phyloP scores from a whole-genome alignment of 139 green algal species.

The Closterium sp. region DNA sequence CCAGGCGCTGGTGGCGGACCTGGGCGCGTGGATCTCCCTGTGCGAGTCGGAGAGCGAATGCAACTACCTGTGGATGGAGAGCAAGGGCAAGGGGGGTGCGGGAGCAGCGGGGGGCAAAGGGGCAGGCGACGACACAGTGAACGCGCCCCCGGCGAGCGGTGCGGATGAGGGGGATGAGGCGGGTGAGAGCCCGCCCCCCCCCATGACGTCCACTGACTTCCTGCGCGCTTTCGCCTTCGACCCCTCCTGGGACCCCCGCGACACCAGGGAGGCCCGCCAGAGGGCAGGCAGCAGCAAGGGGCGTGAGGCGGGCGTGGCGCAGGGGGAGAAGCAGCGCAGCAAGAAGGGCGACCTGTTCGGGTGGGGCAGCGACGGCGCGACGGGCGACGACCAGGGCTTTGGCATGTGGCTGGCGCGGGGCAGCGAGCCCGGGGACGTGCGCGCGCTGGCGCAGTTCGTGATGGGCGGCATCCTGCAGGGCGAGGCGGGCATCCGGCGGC shows the following conservation, averaged over 20 bases:
- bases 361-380: conserved; percentile 1
- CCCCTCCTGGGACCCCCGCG: neutral
- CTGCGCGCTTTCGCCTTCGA: conserved; percentile 12
- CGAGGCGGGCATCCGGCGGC: neutral
- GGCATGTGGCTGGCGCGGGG: neutral
- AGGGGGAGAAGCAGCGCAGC: neutral
- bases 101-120: neutral
- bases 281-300: neutral
- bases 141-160: neutral
- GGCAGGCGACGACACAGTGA: neutral
- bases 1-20: neutral
- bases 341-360: too few species aligned
- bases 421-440: neutral
- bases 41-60: too few species aligned
- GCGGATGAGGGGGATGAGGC: neutral
- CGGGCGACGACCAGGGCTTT: neutral
- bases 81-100: neutral
- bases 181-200: neutral
- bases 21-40: conserved; percentile 7
- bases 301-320: neutral
- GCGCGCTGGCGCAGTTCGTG: neutral
- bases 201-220: conserved; percentile 10
- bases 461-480: neutral
- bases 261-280: neutral
- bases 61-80: conserved; percentile 8